Evolutionary conservation across 164 flowering plant species (phyloP), one percentile per base, ranked within the genome.

Genomic region (Tetrastigma voinierianum): DNA sequence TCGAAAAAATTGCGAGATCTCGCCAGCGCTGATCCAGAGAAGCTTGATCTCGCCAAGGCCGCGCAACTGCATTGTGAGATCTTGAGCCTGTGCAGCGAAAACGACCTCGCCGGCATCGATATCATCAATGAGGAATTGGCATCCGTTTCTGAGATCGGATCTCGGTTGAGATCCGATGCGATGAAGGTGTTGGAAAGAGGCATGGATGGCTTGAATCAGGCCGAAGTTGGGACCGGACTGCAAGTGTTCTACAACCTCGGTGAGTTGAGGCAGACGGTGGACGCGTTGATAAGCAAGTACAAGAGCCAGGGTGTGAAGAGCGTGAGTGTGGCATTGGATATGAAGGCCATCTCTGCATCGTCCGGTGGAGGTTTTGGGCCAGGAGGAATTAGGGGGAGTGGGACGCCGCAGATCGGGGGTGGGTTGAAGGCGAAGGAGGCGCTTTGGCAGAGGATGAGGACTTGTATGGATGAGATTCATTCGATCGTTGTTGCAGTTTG

Each of bases 211-310:
- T 70, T 90, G 78, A 95, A 95, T 76, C 98, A 95, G 78, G 90
- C 98, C 1, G 97, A 95, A 68, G 98, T 95, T 7, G 98, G 97
- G 45, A 84, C 90, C 17, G 98, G 96, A 4, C 77, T 95, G 81
- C 98, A 95, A 63, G 98, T 95, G 51, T 95, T 90, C 68, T 95
- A 91, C 74, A 92, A 95, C 73, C 67, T 95, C 10, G 97, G 98
- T 0, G 98, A 95, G 72, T 64, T 95, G 79, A 80, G 83, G 62
- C 63, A 65, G 1, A 86, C 96, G 10, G 88, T 92, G 69, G 98
- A 90, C 66, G 92, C 81, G 3, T 73, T 90, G 82, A 75, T 95
- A 19, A 79, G 61, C 21, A 92, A 81, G 84, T 90, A 90, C 65
- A 90, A 81, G 86, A 81, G 65, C 40, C 75, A 77, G 78, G 96